These are phyloP conservation scores for Sclerospora graminicola DNA, from an alignment of 352 stramenopile species.

Conservation along the genomic window DNA sequence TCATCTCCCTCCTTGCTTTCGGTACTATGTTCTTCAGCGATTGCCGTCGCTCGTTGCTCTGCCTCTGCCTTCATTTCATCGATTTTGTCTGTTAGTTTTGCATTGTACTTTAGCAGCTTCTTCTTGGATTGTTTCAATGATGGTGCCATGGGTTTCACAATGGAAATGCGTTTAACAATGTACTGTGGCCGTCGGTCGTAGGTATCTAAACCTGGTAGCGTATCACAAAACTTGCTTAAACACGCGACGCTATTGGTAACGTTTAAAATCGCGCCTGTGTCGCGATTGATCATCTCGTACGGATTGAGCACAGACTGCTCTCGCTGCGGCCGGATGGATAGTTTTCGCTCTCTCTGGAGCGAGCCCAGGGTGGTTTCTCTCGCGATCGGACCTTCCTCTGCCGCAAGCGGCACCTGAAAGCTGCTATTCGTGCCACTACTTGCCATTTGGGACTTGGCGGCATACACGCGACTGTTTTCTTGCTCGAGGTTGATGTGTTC, in stretches of 20 bases:
- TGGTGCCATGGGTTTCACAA: conserved; percentile 32
- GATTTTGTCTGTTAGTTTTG: conserved; percentile 71
- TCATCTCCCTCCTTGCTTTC: conserved; percentile 13
- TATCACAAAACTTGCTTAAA: conserved; percentile 75
- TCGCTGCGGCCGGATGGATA: conserved; percentile 5
- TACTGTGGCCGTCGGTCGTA: conserved; percentile 77
- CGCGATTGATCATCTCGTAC: conserved; percentile 50
- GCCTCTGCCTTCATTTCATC: conserved; percentile 46
- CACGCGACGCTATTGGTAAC: conserved; percentile 48
- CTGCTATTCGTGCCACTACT: not conserved
- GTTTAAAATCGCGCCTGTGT: conserved; percentile 59
- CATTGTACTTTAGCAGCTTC: conserved; percentile 72
- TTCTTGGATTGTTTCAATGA: conserved; percentile 55
- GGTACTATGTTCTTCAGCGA: conserved; percentile 5
- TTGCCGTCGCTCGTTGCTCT: conserved; percentile 20
- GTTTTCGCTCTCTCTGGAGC: conserved; percentile 14
- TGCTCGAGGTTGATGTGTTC: conserved; percentile 42
- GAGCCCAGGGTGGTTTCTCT: not conserved
- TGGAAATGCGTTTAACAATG: conserved; percentile 52
- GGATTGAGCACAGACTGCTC: conserved; percentile 12
- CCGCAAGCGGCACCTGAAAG: conserved; percentile 6
- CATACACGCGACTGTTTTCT: conserved; percentile 12
- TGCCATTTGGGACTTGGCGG: not conserved
- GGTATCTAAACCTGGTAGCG: conserved; percentile 67
- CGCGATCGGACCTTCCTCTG: conserved; percentile 1